Percentiles rank a stretch among this genome's conserved stretches.
phyloP scores from a whole-genome alignment of 2,329 filamentous ascomycete species.

The Alternaria incomplexa region DNA sequence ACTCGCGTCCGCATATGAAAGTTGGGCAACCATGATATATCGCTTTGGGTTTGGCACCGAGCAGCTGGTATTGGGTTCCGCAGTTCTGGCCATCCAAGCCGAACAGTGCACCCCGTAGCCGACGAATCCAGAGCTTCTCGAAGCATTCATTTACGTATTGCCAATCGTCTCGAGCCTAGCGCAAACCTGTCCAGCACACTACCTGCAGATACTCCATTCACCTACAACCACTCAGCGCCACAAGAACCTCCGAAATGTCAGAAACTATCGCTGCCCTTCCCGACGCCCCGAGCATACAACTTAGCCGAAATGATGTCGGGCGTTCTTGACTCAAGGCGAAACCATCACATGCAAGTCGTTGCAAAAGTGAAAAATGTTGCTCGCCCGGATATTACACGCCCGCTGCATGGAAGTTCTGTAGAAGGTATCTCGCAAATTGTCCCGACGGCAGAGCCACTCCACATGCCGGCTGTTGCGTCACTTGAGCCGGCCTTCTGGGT shows the following conservation, averaged over 20 bases:
- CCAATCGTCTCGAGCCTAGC: conserved; percentile 27
- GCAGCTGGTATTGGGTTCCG: conserved; percentile 1
- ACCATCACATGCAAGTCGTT: conserved; percentile 16
- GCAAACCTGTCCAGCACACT: conserved; percentile 12
- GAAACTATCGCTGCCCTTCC: not conserved
- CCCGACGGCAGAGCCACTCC: conserved; percentile 12
- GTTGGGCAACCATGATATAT: conserved; percentile 16
- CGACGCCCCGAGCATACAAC: conserved; percentile 7
- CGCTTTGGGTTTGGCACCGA: conserved; percentile 11
- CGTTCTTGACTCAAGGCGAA: conserved; percentile 8
- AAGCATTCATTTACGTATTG: conserved; percentile 40
- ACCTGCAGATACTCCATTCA: conserved; percentile 2
- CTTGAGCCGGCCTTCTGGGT: conserved; percentile 15
- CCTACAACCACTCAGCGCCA: conserved; percentile 2
- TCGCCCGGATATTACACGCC: conserved; percentile 4
- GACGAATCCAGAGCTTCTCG: conserved; percentile 28
- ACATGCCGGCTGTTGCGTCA: conserved; percentile 21
- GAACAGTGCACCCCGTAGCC: not conserved
- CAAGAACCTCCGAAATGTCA: not conserved
- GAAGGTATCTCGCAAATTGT: conserved; percentile 8
- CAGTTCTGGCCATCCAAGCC: conserved; percentile 6
- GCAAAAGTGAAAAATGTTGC: not conserved
- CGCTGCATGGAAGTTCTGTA: conserved; percentile 3
- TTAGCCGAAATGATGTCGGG: conserved; percentile 12
- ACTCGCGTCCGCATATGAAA: conserved; percentile 5